Evolutionary conservation across 1,284 basidiomycete genomes (phyloP).

Genomic region (Ustilago bromivora): DNA sequence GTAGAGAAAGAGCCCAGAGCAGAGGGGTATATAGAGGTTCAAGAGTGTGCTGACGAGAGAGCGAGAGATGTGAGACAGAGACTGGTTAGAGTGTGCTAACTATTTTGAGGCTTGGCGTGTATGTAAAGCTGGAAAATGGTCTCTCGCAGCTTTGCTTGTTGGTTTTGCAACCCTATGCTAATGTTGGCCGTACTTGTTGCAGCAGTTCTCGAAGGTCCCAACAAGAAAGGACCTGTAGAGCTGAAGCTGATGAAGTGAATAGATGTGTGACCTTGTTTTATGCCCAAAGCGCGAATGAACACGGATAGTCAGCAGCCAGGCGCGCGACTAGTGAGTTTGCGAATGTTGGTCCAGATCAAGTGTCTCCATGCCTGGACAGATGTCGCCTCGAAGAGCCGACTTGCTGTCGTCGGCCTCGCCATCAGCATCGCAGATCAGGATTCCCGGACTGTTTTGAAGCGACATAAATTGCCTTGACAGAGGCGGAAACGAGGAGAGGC

Average conservation of each 20-base stretch:
- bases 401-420: slow-evolving; percentile 1
- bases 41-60: not conserved
- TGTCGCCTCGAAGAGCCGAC: slow-evolving; percentile 7
- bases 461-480: slow-evolving; percentile 14
- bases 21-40: not conserved
- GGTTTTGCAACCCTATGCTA: slow-evolving; percentile 8
- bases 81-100: slow-evolving; percentile 4
- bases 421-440: slow-evolving; percentile 8
- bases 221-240: not conserved
- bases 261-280: too few species aligned
- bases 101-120: slow-evolving; percentile 21
- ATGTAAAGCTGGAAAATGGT: slow-evolving; percentile 11
- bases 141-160: slow-evolving; percentile 17
- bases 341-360: slow-evolving; percentile 19
- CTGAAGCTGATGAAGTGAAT: not conserved
- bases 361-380: slow-evolving; percentile 23
- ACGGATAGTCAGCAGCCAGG: too few species aligned
- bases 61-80: slow-evolving; percentile 1
- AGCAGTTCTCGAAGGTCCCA: not conserved
- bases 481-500: slow-evolving; percentile 21
- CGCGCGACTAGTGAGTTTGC: not conserved
- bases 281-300: too few species aligned
- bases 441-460: slow-evolving; percentile 32
- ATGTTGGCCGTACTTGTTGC: not conserved
- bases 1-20: not conserved